Evolutionary conservation across 306 rosid genomes (phyloP).

Genomic region (Cotoneaster glaucophyllus): DNA sequence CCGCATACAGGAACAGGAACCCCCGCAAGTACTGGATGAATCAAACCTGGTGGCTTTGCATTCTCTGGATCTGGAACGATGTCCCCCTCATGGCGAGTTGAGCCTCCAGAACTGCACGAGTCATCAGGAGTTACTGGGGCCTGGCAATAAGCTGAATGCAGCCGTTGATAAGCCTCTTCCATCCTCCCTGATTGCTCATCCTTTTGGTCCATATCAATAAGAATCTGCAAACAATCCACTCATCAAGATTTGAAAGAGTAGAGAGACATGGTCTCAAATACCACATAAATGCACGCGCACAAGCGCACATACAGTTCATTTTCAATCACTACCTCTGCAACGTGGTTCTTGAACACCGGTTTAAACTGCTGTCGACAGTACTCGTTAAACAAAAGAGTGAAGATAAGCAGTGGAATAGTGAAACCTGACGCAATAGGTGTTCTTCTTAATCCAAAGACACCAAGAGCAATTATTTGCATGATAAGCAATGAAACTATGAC

Average conservation of each 20-base stretch:
- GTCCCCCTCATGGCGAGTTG: slow-evolving; percentile 15
- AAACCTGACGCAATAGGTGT: slow-evolving; percentile 73
- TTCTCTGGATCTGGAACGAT: slow-evolving; percentile 15
- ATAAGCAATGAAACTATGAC: slow-evolving; percentile 55
- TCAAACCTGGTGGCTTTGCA: slow-evolving; percentile 44
- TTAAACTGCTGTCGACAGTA: slow-evolving; percentile 79
- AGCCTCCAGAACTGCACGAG: slow-evolving; percentile 25
- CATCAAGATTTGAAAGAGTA: slow-evolving; percentile 8
- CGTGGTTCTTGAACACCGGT: slow-evolving; percentile 48
- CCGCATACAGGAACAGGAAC: slow-evolving; percentile 13
- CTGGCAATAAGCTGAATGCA: slow-evolving; percentile 63
- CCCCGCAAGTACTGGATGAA: slow-evolving; percentile 27
- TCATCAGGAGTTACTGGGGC: slow-evolving; percentile 12
- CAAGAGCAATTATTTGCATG: slow-evolving; percentile 76
- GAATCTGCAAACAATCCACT: slow-evolving; percentile 34
- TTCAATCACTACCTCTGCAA: slow-evolving; percentile 62
- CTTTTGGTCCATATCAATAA: slow-evolving; percentile 74
- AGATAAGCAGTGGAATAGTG: slow-evolving; percentile 63
- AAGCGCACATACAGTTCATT: background rate
- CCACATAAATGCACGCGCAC: background rate
- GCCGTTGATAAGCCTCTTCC: slow-evolving; percentile 48
- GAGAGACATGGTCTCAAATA: background rate
- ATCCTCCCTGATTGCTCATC: slow-evolving; percentile 53
- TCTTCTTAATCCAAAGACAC: slow-evolving; percentile 69
- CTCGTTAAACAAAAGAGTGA: slow-evolving; percentile 68